Evolutionary conservation across 768 basidiomycete species (phyloP), one percentile per base, ranked within the genome.

Genomic region (Tylopilus sp.): DNA sequence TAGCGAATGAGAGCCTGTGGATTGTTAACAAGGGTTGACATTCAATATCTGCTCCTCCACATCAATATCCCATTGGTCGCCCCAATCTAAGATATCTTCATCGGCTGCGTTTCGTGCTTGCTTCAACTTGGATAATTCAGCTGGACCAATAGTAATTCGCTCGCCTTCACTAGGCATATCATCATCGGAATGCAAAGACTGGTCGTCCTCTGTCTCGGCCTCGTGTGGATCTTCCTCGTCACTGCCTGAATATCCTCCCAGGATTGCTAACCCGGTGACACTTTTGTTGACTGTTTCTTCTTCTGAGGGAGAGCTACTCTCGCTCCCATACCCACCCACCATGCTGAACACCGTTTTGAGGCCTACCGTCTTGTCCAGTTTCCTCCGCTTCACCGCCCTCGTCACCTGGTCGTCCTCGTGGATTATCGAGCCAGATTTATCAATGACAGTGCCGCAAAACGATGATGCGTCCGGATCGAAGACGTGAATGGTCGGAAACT

Each of bases 401-500:
- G 75, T 20, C 33, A 70, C 39, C 6, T 36, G 57, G 25, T 46
- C 55, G 18, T 54, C 53, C 36, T 53, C 45, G 15, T 21, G 55
- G 23, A 62, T 31, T 23, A 65, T 46, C 25, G 73, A 72, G 3
- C 83, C 83, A 42, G 74, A 65, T 39, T 74, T 73, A 51, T 86
- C 79, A 15, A 87, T 72, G n/a, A 90, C 60, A 9, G 72, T 72
- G 7, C 82, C 85, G 8, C 67, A 69, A 67, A 91, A 93, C 13
- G 59, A 69, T 4, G 67, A 67, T 26, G 82, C 69, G 18, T 65
- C 72, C 21, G 70, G 79, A 42, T 85, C 80, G 75, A 84, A 85
- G 6, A 95, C 68, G 49, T 92, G 86, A 40, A 95, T 81, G 1
- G 83, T 84, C 7, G 93, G 93, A 61, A 81, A 95, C 66, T 95